These are phyloP conservation scores for Eimeria sp. DNA, from an alignment of 169 alveolate species.

Conservation along the genomic window DNA sequence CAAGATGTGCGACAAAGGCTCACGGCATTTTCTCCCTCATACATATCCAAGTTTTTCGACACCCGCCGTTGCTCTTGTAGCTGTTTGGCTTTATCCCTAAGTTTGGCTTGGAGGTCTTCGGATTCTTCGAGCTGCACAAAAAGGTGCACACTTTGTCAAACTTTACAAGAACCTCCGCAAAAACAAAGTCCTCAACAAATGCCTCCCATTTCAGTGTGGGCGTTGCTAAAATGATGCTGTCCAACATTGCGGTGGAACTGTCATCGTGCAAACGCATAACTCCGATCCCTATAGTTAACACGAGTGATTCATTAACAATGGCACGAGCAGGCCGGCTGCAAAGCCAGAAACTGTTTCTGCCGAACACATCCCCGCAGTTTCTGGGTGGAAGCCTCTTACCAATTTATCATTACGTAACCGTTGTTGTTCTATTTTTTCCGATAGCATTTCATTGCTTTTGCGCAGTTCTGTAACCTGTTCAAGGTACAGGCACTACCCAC, in stretches of 20 bases:
- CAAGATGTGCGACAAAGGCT: neutral
- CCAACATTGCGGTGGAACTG: neutral
- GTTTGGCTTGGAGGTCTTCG: constrained; percentile 57
- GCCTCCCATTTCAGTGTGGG: neutral
- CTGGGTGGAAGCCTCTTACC: neutral
- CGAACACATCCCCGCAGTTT: neutral
- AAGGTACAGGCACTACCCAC: neutral
- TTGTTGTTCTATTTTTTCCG: constrained; percentile 41
- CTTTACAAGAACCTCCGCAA: neutral
- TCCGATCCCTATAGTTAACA: neutral
- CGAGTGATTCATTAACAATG: neutral
- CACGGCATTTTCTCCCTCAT: constrained; percentile 64
- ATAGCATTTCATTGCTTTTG: constrained; percentile 26
- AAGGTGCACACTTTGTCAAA: neutral
- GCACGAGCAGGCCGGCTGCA: neutral
- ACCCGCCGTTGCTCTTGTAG: constrained; percentile 18
- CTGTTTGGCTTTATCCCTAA: constrained; percentile 23
- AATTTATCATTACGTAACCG: constrained; percentile 18
- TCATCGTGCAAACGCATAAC: too few relatives aligned
- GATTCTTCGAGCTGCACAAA: constrained; percentile 57
- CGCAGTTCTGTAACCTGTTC: constrained; percentile 59
- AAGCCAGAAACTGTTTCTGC: neutral
- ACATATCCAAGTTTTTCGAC: constrained; percentile 17
- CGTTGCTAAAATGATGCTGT: neutral
- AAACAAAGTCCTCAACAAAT: neutral